A percentile compares a stretch with the other conserved stretches of the same genome.
Evolutionary conservation across 2,329 filamentous ascomycete genomes (phyloP).

Genomic region (Talaromyces sp.): DNA sequence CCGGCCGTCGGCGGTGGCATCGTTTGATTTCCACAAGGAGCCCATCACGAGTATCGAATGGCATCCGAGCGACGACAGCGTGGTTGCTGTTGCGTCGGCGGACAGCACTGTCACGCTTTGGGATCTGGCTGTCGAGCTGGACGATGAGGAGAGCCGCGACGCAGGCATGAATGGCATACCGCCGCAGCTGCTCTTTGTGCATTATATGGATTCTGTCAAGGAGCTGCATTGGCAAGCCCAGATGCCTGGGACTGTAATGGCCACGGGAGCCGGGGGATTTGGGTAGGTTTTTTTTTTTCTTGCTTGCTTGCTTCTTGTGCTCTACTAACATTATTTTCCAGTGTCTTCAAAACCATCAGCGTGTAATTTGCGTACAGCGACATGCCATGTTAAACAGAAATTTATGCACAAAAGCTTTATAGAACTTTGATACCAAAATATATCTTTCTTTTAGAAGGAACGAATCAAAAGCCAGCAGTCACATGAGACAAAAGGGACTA

Average conservation of each 20-base stretch:
- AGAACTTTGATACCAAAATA: neutral
- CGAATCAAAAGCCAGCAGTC: neutral
- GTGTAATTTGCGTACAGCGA: slow-evolving; percentile 42
- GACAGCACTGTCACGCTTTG: slow-evolving; percentile 94
- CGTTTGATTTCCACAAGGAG: slow-evolving; percentile 92
- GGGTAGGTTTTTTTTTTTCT: slow-evolving; percentile 39
- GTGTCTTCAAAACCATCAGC: slow-evolving; percentile 77
- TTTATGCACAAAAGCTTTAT: neutral
- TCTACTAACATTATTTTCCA: slow-evolving; percentile 28
- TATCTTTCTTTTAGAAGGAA: neutral
- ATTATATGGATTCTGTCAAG: slow-evolving; percentile 92
- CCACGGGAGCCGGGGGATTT: slow-evolving; percentile 82
- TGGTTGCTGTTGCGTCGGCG: slow-evolving; percentile 83
- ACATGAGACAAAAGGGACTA: neutral
- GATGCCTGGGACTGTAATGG: slow-evolving; percentile 82
- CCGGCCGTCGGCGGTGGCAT: slow-evolving; percentile 76
- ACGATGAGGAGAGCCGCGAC: slow-evolving; percentile 92
- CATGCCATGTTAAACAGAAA: neutral
- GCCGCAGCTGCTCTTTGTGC: slow-evolving; percentile 90
- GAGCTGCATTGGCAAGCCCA: slow-evolving; percentile 97
- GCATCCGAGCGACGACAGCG: slow-evolving; percentile 95
- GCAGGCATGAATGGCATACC: slow-evolving; percentile 85
- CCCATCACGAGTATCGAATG: slow-evolving; percentile 95
- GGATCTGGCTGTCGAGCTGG: slow-evolving; percentile 93
- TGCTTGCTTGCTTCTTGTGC: neutral